These are phyloP conservation scores for Carex sylvatica DNA, from an alignment of 202 grass and related monocot genomes.

Conservation along the genomic window DNA sequence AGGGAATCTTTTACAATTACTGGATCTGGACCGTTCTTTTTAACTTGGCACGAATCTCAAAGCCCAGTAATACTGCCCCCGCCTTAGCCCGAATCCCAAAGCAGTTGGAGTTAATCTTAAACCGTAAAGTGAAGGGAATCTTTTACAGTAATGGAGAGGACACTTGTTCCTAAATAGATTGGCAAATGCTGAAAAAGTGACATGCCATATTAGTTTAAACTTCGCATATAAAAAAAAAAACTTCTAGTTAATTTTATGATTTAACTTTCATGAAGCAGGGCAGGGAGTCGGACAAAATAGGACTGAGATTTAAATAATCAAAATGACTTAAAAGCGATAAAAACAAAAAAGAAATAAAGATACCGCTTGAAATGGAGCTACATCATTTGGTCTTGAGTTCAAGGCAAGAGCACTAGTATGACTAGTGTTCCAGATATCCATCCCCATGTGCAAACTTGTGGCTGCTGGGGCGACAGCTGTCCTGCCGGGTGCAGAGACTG, in stretches of 20 bases:
- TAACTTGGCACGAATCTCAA: no score
- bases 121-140: no score
- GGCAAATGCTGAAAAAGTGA: not conserved
- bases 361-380: not conserved
- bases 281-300: not conserved
- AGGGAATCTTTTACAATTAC: no score
- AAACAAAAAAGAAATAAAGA: slow-evolving; percentile 40
- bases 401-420: slow-evolving; percentile 35
- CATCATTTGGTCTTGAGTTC: slow-evolving; percentile 34
- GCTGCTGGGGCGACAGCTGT: slow-evolving; percentile 21
- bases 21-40: no score
- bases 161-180: not conserved
- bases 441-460: slow-evolving; percentile 53
- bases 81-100: no score
- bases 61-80: no score
- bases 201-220: not conserved
- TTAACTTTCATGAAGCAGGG: not conserved
- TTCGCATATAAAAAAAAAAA: not conserved
- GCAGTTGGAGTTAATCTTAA: no score
- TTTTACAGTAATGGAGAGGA: no score
- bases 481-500: slow-evolving; percentile 41
- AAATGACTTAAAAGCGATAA: not conserved
- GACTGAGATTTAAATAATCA: not conserved
- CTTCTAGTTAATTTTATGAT: not conserved
- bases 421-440: slow-evolving; percentile 51